Evolutionary conservation across 129 eudicot genomes (phyloP), one percentile per base, ranked within the genome.

Genomic region (Glebionis coronaria): DNA sequence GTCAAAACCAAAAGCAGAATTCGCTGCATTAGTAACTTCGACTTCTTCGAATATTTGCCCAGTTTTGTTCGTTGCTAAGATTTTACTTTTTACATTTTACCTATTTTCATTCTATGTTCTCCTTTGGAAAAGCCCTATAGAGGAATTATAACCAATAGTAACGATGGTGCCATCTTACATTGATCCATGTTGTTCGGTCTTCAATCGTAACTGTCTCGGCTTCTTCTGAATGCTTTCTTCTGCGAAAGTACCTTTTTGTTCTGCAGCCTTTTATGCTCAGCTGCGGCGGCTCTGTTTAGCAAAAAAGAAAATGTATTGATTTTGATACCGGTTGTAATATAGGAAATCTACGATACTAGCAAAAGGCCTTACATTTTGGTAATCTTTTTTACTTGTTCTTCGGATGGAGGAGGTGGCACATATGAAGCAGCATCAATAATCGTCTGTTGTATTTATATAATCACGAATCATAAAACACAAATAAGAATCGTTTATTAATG

Each of bases 391-490:
- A 76, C 68, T 55, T 82, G 88, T 82, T 88, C 97, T 82, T 86
- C 83, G 58, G 98, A 84, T 65, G 95, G 98, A 60, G 98, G 98
- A 19, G 94, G 95, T 29, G 98, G 95, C 59, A 86, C 95, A 57
- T 93, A 93, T 5, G 97, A 83, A 76, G 98, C 97, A 79, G 95
- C 95, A 80, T 93, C 95, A 79, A 93, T 86, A 53, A 93, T 88
- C 4, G 73, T 92, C 98, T 93, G 77, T 20, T 40, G 18, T 70
- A 65, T 75, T 63, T n/a, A n/a, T n/a, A n/a, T 44, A 59, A 50
- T 69, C 53, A 16, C 6, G 11, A 19, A 75, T 56, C 16, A 3
- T 16, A 14, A 51, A 13, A 47, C 11, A 28, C 18, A n/a, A 51
- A 27, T 38, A 35, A 9, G 45, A 13, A 10, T 38, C n/a, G n/a